Conservation (phyloP, 352 stramenopile genomes). For the Globisporangium megalacanthum region DNA sequence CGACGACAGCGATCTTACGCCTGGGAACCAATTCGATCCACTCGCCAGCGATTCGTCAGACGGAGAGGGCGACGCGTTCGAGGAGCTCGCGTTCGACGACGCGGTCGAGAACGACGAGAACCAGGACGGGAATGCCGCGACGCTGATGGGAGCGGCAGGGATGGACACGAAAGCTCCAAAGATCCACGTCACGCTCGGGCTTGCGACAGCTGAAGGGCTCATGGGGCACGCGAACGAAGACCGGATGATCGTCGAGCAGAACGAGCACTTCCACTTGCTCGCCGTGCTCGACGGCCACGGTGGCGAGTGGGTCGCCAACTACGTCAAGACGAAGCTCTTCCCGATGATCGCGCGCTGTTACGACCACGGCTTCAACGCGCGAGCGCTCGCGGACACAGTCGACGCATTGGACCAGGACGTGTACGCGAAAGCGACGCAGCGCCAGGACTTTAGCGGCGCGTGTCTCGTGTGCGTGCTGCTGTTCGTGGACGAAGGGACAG, state of each 20-base stretch:
- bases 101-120: conserved; percentile 11
- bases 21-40: not conserved
- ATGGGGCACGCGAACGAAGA: conserved; percentile 69
- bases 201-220: conserved; percentile 36
- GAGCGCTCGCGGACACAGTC: conserved; percentile 30
- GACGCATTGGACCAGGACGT: conserved; percentile 46
- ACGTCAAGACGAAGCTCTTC: conserved; percentile 46
- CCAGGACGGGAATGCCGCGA: conserved; percentile 1
- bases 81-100: conserved; percentile 8
- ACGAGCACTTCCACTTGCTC: conserved; percentile 54
- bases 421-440: conserved; percentile 23
- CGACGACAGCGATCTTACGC: not conserved
- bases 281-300: conserved; percentile 75
- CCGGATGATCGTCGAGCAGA: conserved; percentile 42
- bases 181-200: conserved; percentile 36
- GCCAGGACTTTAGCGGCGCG: conserved; percentile 56
- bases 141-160: not conserved
- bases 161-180: conserved; percentile 17
- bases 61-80: conserved; percentile 3
- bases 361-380: conserved; percentile 24
- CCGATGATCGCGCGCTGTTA: conserved; percentile 36
- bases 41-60: not conserved
- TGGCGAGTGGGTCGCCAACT: conserved; percentile 49
- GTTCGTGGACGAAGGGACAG: conserved; percentile 28
- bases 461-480: conserved; percentile 58